A percentile compares a stretch with the other conserved stretches of the same genome.
phyloP scores from a whole-genome alignment of 768 basidiomycete genomes.

The Nidularia sp. region DNA sequence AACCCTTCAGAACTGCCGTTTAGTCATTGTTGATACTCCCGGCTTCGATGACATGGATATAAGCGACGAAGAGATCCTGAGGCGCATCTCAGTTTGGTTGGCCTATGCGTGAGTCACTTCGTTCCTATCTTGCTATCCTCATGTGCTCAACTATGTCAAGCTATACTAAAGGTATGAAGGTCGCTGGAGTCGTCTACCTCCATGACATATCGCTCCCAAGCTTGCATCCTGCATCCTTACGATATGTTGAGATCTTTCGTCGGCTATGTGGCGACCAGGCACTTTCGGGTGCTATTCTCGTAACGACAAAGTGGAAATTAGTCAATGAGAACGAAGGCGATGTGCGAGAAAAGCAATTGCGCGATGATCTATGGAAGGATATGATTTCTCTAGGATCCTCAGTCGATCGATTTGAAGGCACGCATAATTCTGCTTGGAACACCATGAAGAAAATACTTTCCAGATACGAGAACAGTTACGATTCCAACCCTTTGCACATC shows the following conservation, averaged over 20 bases:
- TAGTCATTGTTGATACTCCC: constrained; percentile 16
- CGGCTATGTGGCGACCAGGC: constrained; percentile 9
- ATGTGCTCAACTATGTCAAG: neutral
- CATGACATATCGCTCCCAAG: constrained; percentile 14
- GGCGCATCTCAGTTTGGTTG: constrained; percentile 13
- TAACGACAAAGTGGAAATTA: constrained; percentile 4
- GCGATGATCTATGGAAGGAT: constrained; percentile 31
- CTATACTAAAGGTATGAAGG: constrained; percentile 4
- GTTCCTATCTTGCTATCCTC: neutral
- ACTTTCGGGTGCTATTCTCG: neutral
- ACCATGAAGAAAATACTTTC: constrained; percentile 22
- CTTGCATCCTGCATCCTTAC: constrained; percentile 3
- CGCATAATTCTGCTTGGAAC: constrained; percentile 20
- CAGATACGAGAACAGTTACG: neutral
- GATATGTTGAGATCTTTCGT: constrained; percentile 8
- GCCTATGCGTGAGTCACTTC: neutral
- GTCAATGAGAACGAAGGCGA: constrained; percentile 12
- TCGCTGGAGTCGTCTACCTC: constrained; percentile 15
- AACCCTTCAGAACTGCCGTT: neutral
- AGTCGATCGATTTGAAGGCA: constrained; percentile 26
- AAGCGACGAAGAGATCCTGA: constrained; percentile 11
- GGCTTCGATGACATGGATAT: constrained; percentile 14
- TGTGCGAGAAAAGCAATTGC: constrained; percentile 29
- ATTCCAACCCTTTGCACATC: constrained; percentile 4
- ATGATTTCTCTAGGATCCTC: constrained; percentile 32